Evolutionary conservation across 331 rosid species (phyloP).

Genomic region (Pyrus hybrid): DNA sequence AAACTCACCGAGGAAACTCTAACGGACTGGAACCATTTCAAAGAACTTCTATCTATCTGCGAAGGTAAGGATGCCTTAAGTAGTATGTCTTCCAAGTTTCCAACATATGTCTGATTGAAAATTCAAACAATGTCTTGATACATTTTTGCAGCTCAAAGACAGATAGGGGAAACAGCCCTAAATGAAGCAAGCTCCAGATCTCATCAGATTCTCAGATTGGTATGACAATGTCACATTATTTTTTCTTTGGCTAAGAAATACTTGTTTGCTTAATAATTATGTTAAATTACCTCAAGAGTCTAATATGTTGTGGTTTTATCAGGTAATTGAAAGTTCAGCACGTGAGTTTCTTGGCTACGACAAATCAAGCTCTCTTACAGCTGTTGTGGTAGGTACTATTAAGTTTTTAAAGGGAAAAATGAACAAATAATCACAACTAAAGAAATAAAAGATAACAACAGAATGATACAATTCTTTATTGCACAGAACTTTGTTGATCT

Average conservation of each 20-base stretch:
- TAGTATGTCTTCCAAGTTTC: conserved; percentile 6
- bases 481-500: conserved; percentile 90
- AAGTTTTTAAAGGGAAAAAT: background rate
- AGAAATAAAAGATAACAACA: conserved; percentile 2
- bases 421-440: background rate
- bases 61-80: conserved; percentile 53
- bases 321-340: conserved; percentile 95
- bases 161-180: conserved; percentile 90
- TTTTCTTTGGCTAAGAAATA: background rate
- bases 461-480: conserved; percentile 9
- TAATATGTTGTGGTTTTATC: conserved; percentile 19
- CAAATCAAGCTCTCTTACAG: conserved; percentile 79
- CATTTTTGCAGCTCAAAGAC: conserved; percentile 76
- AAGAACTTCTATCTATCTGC: conserved; percentile 69
- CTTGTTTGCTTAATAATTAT: background rate
- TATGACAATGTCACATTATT: conserved; percentile 5
- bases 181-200: conserved; percentile 99
- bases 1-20: conserved; percentile 75
- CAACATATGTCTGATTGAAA: conserved; percentile 1
- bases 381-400: conserved; percentile 70
- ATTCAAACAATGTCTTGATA: background rate
- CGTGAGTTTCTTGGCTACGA: conserved; percentile 82
- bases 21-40: conserved; percentile 79
- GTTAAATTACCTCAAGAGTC: conserved; percentile 10
- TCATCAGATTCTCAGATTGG: conserved; percentile 97